Evolutionary conservation across 805 yeast genomes (phyloP).

Genomic region (Saccharomycopsis sp.): DNA sequence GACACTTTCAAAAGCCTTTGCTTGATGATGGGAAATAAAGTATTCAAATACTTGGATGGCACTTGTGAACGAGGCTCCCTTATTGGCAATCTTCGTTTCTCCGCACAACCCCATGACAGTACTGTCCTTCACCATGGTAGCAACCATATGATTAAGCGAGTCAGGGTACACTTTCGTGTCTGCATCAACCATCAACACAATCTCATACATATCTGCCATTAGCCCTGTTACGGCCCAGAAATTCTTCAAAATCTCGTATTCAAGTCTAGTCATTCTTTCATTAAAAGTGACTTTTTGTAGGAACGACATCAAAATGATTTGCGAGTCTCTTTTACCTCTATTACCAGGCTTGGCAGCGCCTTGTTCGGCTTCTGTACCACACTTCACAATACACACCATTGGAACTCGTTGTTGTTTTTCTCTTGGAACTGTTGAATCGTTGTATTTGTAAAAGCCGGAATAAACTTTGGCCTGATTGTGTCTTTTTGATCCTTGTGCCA

Average conservation of each 20-base stretch:
- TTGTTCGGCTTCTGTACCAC: slow-evolving; percentile 80
- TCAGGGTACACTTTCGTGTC: slow-evolving; percentile 87
- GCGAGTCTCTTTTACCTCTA: slow-evolving; percentile 95
- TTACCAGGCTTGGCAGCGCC: slow-evolving; percentile 75
- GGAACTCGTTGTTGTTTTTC: slow-evolving; percentile 86
- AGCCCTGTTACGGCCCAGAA: slow-evolving; percentile 82
- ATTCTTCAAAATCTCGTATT: slow-evolving; percentile 62
- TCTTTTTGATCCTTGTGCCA: slow-evolving; percentile 87
- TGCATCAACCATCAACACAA: slow-evolving; percentile 88
- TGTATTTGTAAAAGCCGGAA: slow-evolving; percentile 87
- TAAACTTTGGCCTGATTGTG: slow-evolving; percentile 97
- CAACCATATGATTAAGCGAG: slow-evolving; percentile 80
- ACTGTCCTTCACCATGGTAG: slow-evolving; percentile 82
- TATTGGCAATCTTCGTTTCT: slow-evolving; percentile 85
- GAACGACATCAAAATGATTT: slow-evolving; percentile 82
- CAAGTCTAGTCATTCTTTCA: slow-evolving; percentile 90
- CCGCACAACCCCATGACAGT: slow-evolving; percentile 89
- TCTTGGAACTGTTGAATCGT: slow-evolving; percentile 60
- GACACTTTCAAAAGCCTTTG: slow-evolving; percentile 91
- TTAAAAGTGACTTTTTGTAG: slow-evolving; percentile 80
- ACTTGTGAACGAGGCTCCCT: slow-evolving; percentile 78
- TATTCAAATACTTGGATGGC: slow-evolving; percentile 91
- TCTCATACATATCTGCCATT: slow-evolving; percentile 74
- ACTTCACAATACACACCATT: slow-evolving; percentile 66
- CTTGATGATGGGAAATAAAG: slow-evolving; percentile 87